A percentile compares a stretch with the other conserved stretches of the same genome.
phyloP scores from a whole-genome alignment of 2,329 filamentous ascomycete species.

The Fusarium anguioides region DNA sequence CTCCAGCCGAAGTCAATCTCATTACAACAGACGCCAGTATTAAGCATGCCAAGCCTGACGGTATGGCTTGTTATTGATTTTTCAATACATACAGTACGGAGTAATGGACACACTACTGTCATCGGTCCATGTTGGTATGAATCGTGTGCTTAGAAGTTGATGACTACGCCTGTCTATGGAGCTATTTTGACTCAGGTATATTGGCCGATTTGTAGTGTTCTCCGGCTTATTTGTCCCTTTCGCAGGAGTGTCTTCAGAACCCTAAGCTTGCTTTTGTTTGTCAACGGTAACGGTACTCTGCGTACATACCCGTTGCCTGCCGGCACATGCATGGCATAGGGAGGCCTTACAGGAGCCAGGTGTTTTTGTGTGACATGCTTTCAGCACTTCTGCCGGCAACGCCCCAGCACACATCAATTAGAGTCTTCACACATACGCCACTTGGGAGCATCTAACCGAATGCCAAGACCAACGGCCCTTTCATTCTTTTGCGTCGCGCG shows the following conservation, averaged over 20 bases:
- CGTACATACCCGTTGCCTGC: constrained; percentile 39
- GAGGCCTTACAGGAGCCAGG: constrained; percentile 22
- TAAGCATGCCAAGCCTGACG: constrained; percentile 10
- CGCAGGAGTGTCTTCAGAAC: constrained; percentile 15
- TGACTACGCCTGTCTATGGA: constrained; percentile 5
- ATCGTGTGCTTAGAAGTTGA: constrained; percentile 15
- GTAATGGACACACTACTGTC: neutral
- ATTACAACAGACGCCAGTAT: neutral
- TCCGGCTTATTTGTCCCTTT: constrained; percentile 1
- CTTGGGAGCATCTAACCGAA: constrained; percentile 4
- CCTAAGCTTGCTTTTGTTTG: constrained; percentile 26
- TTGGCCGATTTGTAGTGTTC: constrained; percentile 12
- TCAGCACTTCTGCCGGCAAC: constrained; percentile 24
- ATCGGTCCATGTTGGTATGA: constrained; percentile 1
- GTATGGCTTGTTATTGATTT: neutral
- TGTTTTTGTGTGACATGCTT: constrained; percentile 34
- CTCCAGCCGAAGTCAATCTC: constrained; percentile 20
- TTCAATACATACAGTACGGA: too few species aligned
- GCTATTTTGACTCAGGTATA: constrained; percentile 15
- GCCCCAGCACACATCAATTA: constrained; percentile 18
- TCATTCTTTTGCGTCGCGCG: constrained; percentile 13
- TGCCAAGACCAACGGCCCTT: constrained; percentile 21
- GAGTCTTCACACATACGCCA: constrained; percentile 15
- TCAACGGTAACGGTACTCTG: constrained; percentile 33
- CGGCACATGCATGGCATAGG: constrained; percentile 39